Evolutionary conservation across 257 asterid species (phyloP).

Genomic region (Solanum bulbocastanum): DNA sequence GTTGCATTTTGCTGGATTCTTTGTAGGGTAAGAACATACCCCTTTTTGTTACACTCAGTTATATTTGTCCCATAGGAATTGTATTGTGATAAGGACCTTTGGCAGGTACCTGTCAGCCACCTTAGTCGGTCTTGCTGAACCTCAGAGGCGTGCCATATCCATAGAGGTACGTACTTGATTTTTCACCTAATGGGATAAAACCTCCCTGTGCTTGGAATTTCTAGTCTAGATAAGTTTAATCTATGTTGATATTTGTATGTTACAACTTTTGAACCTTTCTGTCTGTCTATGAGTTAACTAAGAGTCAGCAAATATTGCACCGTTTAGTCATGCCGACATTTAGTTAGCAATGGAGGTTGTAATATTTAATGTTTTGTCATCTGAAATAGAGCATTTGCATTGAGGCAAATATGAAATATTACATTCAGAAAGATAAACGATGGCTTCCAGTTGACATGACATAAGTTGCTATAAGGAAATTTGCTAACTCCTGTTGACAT

Average conservation of each 20-base stretch:
- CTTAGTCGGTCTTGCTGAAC: constrained; percentile 65
- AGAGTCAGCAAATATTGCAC: background rate
- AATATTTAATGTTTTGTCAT: background rate
- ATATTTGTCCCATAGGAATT: background rate
- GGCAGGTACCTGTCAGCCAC: constrained; percentile 69
- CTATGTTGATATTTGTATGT: background rate
- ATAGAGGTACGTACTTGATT: constrained; percentile 41
- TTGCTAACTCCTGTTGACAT: background rate
- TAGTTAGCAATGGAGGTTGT: background rate
- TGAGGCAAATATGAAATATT: background rate
- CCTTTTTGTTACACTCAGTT: background rate
- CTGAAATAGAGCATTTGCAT: background rate
- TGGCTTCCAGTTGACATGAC: background rate
- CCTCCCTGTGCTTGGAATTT: background rate
- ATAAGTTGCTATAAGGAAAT: background rate
- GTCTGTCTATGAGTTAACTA: background rate
- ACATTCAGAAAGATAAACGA: background rate
- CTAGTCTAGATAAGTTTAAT: background rate
- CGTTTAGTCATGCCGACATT: background rate
- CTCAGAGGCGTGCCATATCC: constrained; percentile 81
- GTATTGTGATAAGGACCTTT: background rate
- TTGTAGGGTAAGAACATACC: constrained; percentile 58
- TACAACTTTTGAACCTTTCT: background rate
- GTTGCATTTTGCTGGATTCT: constrained; percentile 78
- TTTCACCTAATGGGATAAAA: background rate